A percentile compares a stretch with the other conserved stretches of the same genome.
Evolutionary conservation across 139 green algal genomes (phyloP).

Genomic region (Protoeuglena noctilucae): DNA sequence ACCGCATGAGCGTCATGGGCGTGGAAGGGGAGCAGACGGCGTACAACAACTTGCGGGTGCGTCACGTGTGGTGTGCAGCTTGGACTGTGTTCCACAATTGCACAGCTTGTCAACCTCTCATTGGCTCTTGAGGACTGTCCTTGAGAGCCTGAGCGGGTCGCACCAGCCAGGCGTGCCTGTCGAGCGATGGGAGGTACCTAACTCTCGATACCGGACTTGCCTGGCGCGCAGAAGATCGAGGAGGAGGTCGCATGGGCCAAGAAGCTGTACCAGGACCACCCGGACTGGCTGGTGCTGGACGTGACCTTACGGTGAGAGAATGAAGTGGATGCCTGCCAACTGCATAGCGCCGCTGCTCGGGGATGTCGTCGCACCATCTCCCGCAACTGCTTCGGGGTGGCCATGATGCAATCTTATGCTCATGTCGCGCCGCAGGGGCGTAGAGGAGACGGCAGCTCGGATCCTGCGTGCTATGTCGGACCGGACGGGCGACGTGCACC

Average conservation of each 20-base stretch:
- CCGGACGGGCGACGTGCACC: conserved; percentile 12
- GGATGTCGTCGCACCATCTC: too few relatives aligned
- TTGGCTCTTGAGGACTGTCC: too few relatives aligned
- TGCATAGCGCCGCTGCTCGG: too few relatives aligned
- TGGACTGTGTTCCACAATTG: neutral
- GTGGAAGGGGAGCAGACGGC: conserved; percentile 11
- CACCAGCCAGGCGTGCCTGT: too few relatives aligned
- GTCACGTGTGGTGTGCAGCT: too few relatives aligned
- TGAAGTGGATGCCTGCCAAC: too few relatives aligned
- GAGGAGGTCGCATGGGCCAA: conserved; percentile 22
- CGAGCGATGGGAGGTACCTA: too few relatives aligned
- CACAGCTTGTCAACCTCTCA: neutral
- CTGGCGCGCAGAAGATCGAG: conserved; percentile 20
- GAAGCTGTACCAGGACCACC: conserved; percentile 25
- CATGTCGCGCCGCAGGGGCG: conserved; percentile 11
- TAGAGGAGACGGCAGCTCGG: conserved; percentile 34
- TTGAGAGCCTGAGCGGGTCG: neutral
- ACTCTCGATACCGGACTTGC: too few relatives aligned
- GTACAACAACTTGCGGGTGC: conserved; percentile 21
- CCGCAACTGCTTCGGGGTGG: too few relatives aligned
- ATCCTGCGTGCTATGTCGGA: conserved; percentile 32
- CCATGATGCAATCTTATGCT: too few relatives aligned
- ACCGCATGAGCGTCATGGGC: conserved; percentile 25
- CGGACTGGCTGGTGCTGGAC: conserved; percentile 32
- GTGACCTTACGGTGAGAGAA: conserved; percentile 22